These are phyloP conservation scores for Globisporangium middletonii DNA, from an alignment of 352 stramenopile genomes.

Conservation along the genomic window DNA sequence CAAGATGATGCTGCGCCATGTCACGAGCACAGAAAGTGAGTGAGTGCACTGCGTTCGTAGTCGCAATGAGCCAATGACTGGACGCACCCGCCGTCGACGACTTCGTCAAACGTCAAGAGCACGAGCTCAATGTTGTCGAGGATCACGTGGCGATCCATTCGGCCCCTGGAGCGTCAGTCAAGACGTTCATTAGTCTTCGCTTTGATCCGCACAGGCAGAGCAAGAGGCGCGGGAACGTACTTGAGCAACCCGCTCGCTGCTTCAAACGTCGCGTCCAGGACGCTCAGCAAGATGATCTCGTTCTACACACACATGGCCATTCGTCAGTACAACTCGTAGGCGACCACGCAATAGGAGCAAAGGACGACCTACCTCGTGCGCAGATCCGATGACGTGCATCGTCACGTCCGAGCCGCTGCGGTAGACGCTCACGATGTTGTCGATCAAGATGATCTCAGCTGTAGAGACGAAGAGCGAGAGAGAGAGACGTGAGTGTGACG, in stretches of 20 bases:
- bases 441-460: slow-evolving; percentile 87
- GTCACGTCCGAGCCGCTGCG: slow-evolving; percentile 82
- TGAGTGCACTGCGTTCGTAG: neutral
- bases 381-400: slow-evolving; percentile 85
- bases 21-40: slow-evolving; percentile 1
- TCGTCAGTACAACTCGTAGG: neutral
- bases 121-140: slow-evolving; percentile 90
- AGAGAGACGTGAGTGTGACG: neutral
- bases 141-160: slow-evolving; percentile 85
- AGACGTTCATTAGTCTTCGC: neutral
- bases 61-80: neutral
- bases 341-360: neutral
- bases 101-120: slow-evolving; percentile 86
- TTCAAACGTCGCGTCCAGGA: slow-evolving; percentile 84
- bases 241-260: slow-evolving; percentile 83
- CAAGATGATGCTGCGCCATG: slow-evolving; percentile 65
- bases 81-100: slow-evolving; percentile 83
- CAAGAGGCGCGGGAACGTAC: slow-evolving; percentile 25
- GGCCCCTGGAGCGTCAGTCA: slow-evolving; percentile 30
- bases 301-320: slow-evolving; percentile 39
- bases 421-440: slow-evolving; percentile 90
- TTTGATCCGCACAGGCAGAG: neutral
- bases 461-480: slow-evolving; percentile 4
- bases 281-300: slow-evolving; percentile 83
- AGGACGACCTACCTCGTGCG: slow-evolving; percentile 49